phyloP scores from a whole-genome alignment of 331 rosid species.

The Acacia concinna region DNA sequence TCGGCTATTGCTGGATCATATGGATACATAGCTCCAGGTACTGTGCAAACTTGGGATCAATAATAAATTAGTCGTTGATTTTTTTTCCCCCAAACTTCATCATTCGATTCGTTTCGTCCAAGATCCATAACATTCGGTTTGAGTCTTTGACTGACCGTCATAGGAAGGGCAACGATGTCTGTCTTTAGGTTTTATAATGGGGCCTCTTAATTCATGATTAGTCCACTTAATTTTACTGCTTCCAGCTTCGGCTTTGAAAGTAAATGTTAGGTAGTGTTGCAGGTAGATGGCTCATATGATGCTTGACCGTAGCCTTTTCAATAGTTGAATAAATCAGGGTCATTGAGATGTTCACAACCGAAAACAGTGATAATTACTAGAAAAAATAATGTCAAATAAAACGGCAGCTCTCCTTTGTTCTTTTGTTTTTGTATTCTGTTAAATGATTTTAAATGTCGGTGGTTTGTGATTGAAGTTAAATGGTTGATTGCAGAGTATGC shows the following conservation, averaged over 20 bases:
- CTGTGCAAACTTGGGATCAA: slow-evolving; percentile 18
- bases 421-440: not conserved
- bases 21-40: slow-evolving; percentile 99
- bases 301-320: slow-evolving; percentile 35
- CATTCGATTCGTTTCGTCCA: slow-evolving; percentile 25
- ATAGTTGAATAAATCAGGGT: slow-evolving; percentile 22
- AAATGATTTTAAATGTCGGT: not conserved
- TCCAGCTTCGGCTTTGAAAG: slow-evolving; percentile 35
- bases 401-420: not conserved
- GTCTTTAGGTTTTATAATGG: slow-evolving; percentile 33
- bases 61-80: slow-evolving; percentile 13
- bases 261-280: slow-evolving; percentile 40
- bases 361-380: slow-evolving; percentile 17
- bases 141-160: slow-evolving; percentile 35
- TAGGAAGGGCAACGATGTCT: slow-evolving; percentile 34
- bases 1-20: slow-evolving; percentile 99
- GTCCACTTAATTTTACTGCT: not conserved
- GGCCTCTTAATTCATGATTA: not conserved
- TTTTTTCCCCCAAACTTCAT: slow-evolving; percentile 10
- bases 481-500: slow-evolving; percentile 71
- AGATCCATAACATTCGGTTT: slow-evolving; percentile 23
- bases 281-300: slow-evolving; percentile 28
- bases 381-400: not conserved
- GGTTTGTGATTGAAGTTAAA: slow-evolving; percentile 17
- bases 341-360: slow-evolving; percentile 7